Evolutionary conservation across 2,329 filamentous ascomycete species (phyloP).

Genomic region (Tolypocladium sp.): DNA sequence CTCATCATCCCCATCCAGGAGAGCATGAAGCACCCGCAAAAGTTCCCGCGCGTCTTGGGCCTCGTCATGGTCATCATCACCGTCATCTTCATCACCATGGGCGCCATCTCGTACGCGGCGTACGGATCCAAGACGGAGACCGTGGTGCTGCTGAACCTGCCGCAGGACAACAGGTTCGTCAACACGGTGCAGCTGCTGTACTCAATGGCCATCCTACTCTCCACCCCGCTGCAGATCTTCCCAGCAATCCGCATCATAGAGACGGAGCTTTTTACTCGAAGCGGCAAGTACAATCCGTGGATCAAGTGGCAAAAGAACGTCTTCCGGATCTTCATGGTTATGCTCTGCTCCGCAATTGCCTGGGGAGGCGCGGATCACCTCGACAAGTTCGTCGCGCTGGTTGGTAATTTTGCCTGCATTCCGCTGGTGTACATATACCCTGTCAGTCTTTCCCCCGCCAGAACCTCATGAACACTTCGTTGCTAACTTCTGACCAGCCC

Average conservation of each 20-base stretch:
- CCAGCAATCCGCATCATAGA: conserved; percentile 94
- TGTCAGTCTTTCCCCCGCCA: conserved; percentile 50
- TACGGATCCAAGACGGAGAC: conserved; percentile 97
- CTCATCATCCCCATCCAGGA: conserved; percentile 97
- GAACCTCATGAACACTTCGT: not conserved
- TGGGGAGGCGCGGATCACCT: conserved; percentile 89
- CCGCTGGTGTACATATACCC: conserved; percentile 96
- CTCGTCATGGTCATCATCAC: conserved; percentile 94
- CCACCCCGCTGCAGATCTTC: conserved; percentile 93
- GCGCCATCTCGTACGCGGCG: conserved; percentile 88
- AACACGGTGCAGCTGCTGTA: conserved; percentile 96
- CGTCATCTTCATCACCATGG: conserved; percentile 81
- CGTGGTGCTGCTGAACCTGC: conserved; percentile 90
- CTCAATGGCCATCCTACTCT: conserved; percentile 89
- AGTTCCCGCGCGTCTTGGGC: conserved; percentile 83
- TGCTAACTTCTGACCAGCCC: conserved; percentile 50
- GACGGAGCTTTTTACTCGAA: conserved; percentile 86
- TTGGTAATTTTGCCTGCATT: conserved; percentile 96
- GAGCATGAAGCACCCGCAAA: conserved; percentile 83
- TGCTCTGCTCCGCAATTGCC: conserved; percentile 75
- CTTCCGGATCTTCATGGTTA: conserved; percentile 89
- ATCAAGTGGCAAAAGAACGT: conserved; percentile 99
- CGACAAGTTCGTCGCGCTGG: conserved; percentile 94
- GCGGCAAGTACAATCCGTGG: conserved; percentile 94
- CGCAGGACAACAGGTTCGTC: conserved; percentile 90